Evolutionary conservation across 352 stramenopile species (phyloP).

Genomic region (Phytophthora tubulina): DNA sequence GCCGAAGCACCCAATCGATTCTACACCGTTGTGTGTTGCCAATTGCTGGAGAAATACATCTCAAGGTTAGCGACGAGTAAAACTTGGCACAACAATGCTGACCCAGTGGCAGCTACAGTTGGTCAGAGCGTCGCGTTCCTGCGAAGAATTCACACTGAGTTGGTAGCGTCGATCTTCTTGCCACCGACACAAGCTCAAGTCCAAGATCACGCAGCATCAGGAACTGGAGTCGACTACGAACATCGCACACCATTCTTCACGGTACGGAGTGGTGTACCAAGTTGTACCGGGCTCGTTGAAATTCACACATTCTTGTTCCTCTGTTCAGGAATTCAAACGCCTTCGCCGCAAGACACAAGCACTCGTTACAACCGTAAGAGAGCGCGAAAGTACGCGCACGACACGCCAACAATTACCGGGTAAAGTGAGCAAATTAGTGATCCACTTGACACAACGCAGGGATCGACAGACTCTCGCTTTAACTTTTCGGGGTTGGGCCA

Average conservation of each 20-base stretch:
- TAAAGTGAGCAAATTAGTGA: conserved; percentile 57
- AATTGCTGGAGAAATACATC: conserved; percentile 77
- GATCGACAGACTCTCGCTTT: conserved; percentile 38
- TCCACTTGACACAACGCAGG: conserved; percentile 17
- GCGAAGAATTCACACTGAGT: conserved; percentile 57
- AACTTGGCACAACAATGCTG: conserved; percentile 14
- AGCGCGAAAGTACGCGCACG: conserved; percentile 54
- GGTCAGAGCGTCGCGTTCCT: conserved; percentile 62
- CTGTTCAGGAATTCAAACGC: conserved; percentile 69
- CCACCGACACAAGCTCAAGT: conserved; percentile 33
- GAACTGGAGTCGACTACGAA: conserved; percentile 38
- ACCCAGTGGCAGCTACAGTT: conserved; percentile 18
- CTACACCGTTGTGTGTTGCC: conserved; percentile 74
- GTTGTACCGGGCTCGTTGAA: background rate
- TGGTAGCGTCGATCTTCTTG: conserved; percentile 67
- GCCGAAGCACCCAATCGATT: conserved; percentile 82
- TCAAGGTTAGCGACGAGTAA: conserved; percentile 32
- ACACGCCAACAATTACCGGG: conserved; percentile 53
- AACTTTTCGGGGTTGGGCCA: conserved; percentile 65
- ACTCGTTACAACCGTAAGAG: conserved; percentile 60
- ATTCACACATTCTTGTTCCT: background rate
- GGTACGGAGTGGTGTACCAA: conserved; percentile 23
- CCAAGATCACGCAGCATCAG: conserved; percentile 19
- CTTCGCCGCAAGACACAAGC: conserved; percentile 58
- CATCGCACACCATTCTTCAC: conserved; percentile 69